Base-by-base conservation (phyloP, 2,329 filamentous ascomycete species). In the Botrytis aclada region DNA sequence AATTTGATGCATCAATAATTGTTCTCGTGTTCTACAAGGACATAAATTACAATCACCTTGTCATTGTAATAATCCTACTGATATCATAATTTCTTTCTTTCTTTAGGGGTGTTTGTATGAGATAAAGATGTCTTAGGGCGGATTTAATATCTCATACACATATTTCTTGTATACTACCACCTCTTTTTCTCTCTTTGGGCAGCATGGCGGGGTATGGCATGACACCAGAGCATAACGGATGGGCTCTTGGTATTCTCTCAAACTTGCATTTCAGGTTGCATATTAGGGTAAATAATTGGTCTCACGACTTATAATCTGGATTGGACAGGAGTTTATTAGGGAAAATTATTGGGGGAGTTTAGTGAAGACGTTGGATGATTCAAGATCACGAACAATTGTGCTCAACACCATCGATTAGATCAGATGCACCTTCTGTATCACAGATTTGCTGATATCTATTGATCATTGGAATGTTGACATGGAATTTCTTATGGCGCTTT, bases 281-380 rank as follows among this genome's bases (percentile, higher is more conserved):
- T 41, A 67, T 18, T 32, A 67, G 47, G 65, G 47, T 67, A 56
- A 67, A 67, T 1, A 37, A 41, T 12, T 56, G 47, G 65, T 67
- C 65, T 67, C 65, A 32, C 47, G 34, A 32, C 47, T 41, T 18
- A 32, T 56, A 56, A 18, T 56, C 16, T 56, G 47, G 47, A 56
- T 22, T n/a, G 25, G 29, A 41, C 18, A 8, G 47, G 65, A 41
- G 20, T 67, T 56, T 54, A n/a, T 41, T 32, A 67, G 29, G 51
- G 51, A 56, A 56, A 56, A 56, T 29, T 16, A 56, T 32, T 18
- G 14, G 58, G 58, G 34, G 58, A 39, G 25, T 39, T 61, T 16
- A n/a, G 39, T 10, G 47, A 67, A 34, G 25, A 22, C 22, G 16
- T 41, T 14, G 45, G 39, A 41, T 18, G 22, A 39, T n/a, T 39